Base-by-base conservation (phyloP, 31 red algal species). In the Odonthalia washingtoniensis region DNA sequence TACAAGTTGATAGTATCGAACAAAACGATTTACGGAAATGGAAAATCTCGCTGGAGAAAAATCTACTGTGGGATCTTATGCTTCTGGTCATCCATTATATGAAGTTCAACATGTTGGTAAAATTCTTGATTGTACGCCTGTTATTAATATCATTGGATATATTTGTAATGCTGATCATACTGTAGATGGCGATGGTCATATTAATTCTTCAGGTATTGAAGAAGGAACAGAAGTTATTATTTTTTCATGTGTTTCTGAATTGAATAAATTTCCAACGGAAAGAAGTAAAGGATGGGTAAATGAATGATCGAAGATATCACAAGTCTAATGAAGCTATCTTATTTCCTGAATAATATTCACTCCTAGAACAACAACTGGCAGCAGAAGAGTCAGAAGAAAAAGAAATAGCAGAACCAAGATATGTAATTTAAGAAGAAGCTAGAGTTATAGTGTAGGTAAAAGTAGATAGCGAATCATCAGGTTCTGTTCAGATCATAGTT, bases 271-370 rank as follows among this genome's bases (percentile, higher is more conserved):
- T 18, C 88, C 80, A n/a, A 94, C 91, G 35, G 85, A 84, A 73
- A 89, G 83, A 75, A 80, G 91, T 61, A 94, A 83, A 88, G 89
- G 64, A 94, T 94, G 91, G 91, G 2, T 89, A 81, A 72, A 57
- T 57, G 49, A 21, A 84, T 72, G 72, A 84, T 89, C 40, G 91
- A 94, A 69, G 91, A 94, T 74, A 40, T 72, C 2, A 62, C 85
- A 26, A 80, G 80, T 65, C 74, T 74, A n/a, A 46, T 94, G 17
- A 41, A 43, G 85, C 60, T 3, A 73, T 94, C 37, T 84, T 89
- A n/a, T 94, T 94, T 66, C 91, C 91, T 5, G 80, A 72, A 6
- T 33, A 65, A 14, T 89, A 84, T 46, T 78, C 82, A 73, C 31
- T 94, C 30, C 67, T 94, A 5, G 80, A 94, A 43, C 91, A 88